Base-by-base conservation (phyloP, 164 flowering plant species). In the Nymphaea colorata region DNA sequence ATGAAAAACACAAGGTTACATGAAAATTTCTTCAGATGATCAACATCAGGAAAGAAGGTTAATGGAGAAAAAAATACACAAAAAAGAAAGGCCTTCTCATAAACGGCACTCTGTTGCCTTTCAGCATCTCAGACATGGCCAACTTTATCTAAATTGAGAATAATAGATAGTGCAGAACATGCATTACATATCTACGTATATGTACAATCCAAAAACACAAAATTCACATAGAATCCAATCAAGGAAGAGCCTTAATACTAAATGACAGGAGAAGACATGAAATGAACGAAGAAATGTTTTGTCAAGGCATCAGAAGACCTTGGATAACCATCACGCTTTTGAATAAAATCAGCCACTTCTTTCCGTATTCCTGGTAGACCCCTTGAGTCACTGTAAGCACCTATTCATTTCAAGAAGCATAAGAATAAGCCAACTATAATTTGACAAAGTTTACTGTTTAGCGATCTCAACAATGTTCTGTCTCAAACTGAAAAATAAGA, bases 321-420 rank as follows among this genome's bases (percentile, higher is more conserved):
- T 62, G 99, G 99, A 85, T 90, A 88, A 18, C 96, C 96, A 83
- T 94, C 99, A 76, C 99, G 98, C 75, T 85, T 86, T 82, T 65
- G 89, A 70, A 94, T 94, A 77, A 94, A 94, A 65, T 91, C 96
- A 61, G 98, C 96, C 53, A 88, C 87, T 79, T 94, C 99, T 81
- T 94, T 87, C 77, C 98, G 84, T 62, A 94, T 64, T 68, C 96
- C 99, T 18, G 98, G 96, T 76, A 91, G 76, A 53, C 99, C 96
- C 74, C 99, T 83, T 65, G 99, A 94, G 67, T 94, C 99, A 81
- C 99, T 91, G 71, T 94, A 94, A 67, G 99, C 99, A 81, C 98
- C 99, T 94, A 71, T 64, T 74, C 17, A 47, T 62, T 55, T 55
- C 62, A 42, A 18, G 41, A 44, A 76, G n/a, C 64, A 41, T 61